Conservation (phyloP, 2,329 filamentous ascomycete species). For the Talaromyces amestolkiae region DNA sequence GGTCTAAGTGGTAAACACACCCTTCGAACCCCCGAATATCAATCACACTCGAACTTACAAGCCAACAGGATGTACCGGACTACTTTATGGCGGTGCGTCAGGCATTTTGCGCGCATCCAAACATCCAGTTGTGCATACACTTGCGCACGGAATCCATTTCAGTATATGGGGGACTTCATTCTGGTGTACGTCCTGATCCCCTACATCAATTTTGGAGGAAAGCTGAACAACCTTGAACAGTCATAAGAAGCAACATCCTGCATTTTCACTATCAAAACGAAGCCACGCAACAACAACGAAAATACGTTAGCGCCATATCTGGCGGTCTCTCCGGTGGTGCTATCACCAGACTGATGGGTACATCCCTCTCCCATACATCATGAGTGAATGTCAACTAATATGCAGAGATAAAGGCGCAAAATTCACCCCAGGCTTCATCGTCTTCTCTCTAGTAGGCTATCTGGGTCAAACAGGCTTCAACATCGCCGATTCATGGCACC, state of each 20-base stretch:
- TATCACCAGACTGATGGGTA: constrained; percentile 57
- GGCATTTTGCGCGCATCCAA: constrained; percentile 67
- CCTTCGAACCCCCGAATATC: not conserved
- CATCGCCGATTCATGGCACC: constrained; percentile 48
- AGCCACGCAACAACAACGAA: constrained; percentile 58
- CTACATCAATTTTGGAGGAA: not conserved
- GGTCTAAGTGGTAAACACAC: constrained; percentile 54
- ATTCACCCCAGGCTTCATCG: constrained; percentile 57
- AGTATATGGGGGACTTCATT: constrained; percentile 74
- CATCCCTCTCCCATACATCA: constrained; percentile 10
- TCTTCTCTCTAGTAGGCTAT: constrained; percentile 59
- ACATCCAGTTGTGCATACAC: constrained; percentile 66
- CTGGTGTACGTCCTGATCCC: constrained; percentile 58
- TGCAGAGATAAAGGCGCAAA: constrained; percentile 45
- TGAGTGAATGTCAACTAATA: not conserved
- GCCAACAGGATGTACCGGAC: constrained; percentile 57
- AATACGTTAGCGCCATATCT: constrained; percentile 66
- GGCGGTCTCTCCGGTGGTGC: constrained; percentile 64
- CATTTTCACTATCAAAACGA: constrained; percentile 51
- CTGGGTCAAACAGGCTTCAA: constrained; percentile 58
- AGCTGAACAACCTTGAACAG: constrained; percentile 45
- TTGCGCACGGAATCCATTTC: constrained; percentile 75
- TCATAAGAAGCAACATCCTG: constrained; percentile 44
- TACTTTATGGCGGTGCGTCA: constrained; percentile 64
- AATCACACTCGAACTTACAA: not conserved